These are phyloP conservation scores for Acer negundo DNA, from an alignment of 345 rosid genomes.

Conservation along the genomic window DNA sequence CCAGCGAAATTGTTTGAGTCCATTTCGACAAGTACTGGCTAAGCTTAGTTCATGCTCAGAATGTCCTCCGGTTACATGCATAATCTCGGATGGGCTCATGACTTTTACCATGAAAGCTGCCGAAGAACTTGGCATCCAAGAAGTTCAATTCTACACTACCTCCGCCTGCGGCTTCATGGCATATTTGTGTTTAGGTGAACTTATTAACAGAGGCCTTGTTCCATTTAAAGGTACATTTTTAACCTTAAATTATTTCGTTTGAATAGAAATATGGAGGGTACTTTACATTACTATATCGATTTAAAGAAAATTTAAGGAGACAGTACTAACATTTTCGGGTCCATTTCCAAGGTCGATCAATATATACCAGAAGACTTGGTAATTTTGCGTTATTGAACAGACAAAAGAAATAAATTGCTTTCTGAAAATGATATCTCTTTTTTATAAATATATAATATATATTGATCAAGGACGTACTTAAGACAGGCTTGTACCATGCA, in stretches of 20 bases:
- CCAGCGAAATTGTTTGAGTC: slow-evolving; percentile 12
- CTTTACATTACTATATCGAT: no score
- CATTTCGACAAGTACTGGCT: slow-evolving; percentile 18
- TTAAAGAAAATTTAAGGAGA: no score
- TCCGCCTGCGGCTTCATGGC: slow-evolving; percentile 22
- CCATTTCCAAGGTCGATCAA: no score
- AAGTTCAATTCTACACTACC: slow-evolving; percentile 20
- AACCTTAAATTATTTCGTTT: neutral
- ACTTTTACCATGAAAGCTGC: slow-evolving; percentile 20
- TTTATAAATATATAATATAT: no score
- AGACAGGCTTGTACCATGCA: no score
- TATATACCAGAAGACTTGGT: no score
- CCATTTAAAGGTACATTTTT: slow-evolving; percentile 6
- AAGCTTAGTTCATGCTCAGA: slow-evolving; percentile 8
- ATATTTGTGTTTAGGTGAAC: neutral
- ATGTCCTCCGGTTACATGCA: neutral
- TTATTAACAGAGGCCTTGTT: neutral
- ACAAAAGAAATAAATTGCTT: no score
- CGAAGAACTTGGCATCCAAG: slow-evolving; percentile 8
- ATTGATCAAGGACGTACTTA: no score
- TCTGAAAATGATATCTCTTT: no score
- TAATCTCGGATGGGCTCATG: slow-evolving; percentile 20
- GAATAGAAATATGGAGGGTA: neutral
- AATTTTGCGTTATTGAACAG: no score
- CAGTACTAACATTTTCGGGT: no score